Base-by-base conservation (phyloP, 306 rosid species). In the Ammopiptanthus mongolicus region DNA sequence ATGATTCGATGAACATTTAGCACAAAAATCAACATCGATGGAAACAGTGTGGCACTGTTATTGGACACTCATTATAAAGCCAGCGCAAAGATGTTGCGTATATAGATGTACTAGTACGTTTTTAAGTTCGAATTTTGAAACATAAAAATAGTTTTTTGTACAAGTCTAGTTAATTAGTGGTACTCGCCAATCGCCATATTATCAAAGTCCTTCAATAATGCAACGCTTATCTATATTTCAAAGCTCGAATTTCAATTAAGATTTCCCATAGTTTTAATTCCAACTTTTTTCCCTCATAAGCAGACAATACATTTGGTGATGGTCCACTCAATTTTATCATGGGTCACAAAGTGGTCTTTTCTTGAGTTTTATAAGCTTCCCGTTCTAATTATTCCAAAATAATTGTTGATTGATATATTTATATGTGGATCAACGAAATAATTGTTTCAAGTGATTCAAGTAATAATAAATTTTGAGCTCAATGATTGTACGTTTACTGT, bases 161-260 rank as follows among this genome's bases (percentile, higher is more conserved):
- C n/a, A n/a, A n/a, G 4, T 41, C 28, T 17, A 44, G 41, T 53
- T 53, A 5, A 41, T 29, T 19, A 17, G 39, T 5, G 59, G 55
- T 31, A 60, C 47, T 29, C 10, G 4, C 42, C 28, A 60, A 36
- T 29, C 10, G 4, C 28, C 28, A 15, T 57, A 60, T 64, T 29
- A 17, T 63, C 59, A 42, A 36, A 48, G 15, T 18, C 84, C 65
- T 74, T 74, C 80, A 67, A 80, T 80, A 65, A 80, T 74, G 66
- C 76, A 69, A 48, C 15, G 8, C 25, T 29, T n/a, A 37, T 34
- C 51, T 57, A 10, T 42, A 47, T 19, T 65, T 39, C 52, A 28
- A 37, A 72, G 71, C 76, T 72, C 72, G 72, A 18, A 4, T 55
- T 59, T 82, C 79, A 18, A 58, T 39, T 73, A 62, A 60, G 79